These are phyloP conservation scores for Chimonanthus praecox DNA, from an alignment of 164 flowering plant species.

Conservation along the genomic window DNA sequence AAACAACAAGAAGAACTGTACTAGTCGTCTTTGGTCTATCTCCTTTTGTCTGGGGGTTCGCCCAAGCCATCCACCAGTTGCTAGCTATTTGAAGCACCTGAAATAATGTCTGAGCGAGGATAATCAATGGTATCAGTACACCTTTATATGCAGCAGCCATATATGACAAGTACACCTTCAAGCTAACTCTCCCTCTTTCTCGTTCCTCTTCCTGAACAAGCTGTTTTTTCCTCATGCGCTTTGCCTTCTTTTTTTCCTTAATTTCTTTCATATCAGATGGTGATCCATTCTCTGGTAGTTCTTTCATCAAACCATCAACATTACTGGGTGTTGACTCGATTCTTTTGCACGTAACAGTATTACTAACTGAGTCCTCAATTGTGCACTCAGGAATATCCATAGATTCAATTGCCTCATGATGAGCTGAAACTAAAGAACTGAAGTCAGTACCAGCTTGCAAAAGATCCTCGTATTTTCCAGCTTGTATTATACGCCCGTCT, in stretches of 20 bases:
- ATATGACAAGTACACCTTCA: slow-evolving; percentile 85
- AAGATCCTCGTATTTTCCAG: slow-evolving; percentile 95
- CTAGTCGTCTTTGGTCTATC: slow-evolving; percentile 63
- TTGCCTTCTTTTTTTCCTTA: slow-evolving; percentile 89
- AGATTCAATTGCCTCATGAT: slow-evolving; percentile 92
- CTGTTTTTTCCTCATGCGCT: slow-evolving; percentile 79
- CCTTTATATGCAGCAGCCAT: slow-evolving; percentile 98
- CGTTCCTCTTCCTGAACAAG: slow-evolving; percentile 99
- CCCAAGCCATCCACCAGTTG: slow-evolving; percentile 99
- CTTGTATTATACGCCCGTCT: slow-evolving; percentile 80
- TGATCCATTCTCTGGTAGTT: slow-evolving; percentile 51
- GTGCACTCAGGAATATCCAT: slow-evolving; percentile 61
- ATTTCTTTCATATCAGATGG: slow-evolving; percentile 59
- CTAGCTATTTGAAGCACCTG: slow-evolving; percentile 95
- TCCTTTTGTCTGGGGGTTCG: slow-evolving; percentile 91
- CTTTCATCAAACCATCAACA: slow-evolving; percentile 50
- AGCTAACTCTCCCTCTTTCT: slow-evolving; percentile 86
- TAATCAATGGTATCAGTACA: slow-evolving; percentile 68
- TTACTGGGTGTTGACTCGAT: slow-evolving; percentile 33
- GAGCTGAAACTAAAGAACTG: slow-evolving; percentile 72
- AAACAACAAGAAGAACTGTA: slow-evolving; percentile 71
- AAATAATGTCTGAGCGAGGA: slow-evolving; percentile 74
- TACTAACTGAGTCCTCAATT: slow-evolving; percentile 64
- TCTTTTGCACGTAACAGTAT: slow-evolving; percentile 25
- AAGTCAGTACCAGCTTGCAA: slow-evolving; percentile 94